Percentiles rank a stretch among this genome's conserved stretches.
Conservation (phyloP, 129 eudicot species). For the Lactuca saligna region DNA sequence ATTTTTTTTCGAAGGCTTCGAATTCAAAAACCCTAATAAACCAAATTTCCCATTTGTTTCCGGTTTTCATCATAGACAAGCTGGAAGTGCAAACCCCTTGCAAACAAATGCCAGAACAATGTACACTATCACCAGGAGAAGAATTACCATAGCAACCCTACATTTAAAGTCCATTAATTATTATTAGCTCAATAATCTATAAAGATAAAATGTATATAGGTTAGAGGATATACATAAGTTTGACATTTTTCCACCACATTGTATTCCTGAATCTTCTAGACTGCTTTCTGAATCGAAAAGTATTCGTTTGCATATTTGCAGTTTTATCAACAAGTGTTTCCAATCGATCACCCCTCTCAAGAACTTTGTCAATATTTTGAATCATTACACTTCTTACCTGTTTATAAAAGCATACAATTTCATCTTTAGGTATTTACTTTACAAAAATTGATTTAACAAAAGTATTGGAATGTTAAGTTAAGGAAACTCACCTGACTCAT, state of each 20-base stretch:
- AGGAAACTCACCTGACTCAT: constrained; percentile 77
- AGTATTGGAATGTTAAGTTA: not conserved
- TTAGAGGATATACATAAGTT: constrained; percentile 66
- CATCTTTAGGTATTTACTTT: not conserved
- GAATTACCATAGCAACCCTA: constrained; percentile 62
- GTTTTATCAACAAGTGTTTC: constrained; percentile 90
- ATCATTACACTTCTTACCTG: constrained; percentile 90
- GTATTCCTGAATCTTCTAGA: constrained; percentile 82
- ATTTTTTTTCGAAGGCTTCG: not conserved
- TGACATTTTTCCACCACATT: constrained; percentile 94
- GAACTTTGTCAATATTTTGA: constrained; percentile 86
- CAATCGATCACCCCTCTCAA: constrained; percentile 91
- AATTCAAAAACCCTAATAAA: constrained; percentile 7
- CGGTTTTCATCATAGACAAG: constrained; percentile 46
- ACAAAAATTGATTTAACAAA: not conserved
- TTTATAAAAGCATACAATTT: constrained; percentile 12
- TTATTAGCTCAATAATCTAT: constrained; percentile 1
- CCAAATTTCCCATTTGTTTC: constrained; percentile 1
- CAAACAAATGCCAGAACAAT: constrained; percentile 67
- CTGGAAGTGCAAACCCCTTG: constrained; percentile 61
- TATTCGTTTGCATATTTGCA: constrained; percentile 79
- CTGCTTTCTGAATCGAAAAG: constrained; percentile 85
- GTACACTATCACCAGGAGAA: constrained; percentile 63
- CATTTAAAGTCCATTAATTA: constrained; percentile 16
- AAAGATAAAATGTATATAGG: not conserved